These are phyloP conservation scores for Phylloporus rhodoxanthus DNA, from an alignment of 768 basidiomycete genomes.

Conservation along the genomic window DNA sequence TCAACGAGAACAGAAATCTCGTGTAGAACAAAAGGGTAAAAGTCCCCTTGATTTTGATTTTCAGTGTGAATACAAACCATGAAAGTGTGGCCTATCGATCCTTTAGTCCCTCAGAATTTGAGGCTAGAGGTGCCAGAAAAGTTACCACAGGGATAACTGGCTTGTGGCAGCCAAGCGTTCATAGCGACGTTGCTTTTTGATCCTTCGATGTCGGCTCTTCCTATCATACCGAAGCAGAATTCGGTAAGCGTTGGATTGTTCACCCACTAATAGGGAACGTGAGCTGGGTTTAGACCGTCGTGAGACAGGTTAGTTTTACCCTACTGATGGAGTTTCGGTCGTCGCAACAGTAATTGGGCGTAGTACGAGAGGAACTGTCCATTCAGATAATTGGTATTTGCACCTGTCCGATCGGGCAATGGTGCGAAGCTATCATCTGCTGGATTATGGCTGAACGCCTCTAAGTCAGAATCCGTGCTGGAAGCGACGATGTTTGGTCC, in stretches of 20 bases:
- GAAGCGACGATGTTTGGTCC: constrained; percentile 68
- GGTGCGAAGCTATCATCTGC: constrained; percentile 76
- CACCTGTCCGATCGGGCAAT: constrained; percentile 73
- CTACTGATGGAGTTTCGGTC: constrained; percentile 69
- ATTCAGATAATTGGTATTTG: constrained; percentile 82
- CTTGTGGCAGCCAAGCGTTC: not conserved
- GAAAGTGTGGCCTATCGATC: not conserved
- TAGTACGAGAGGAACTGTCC: constrained; percentile 81
- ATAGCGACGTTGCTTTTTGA: not conserved
- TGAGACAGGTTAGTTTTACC: constrained; percentile 86
- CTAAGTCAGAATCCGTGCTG: constrained; percentile 79
- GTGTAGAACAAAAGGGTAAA: not conserved
- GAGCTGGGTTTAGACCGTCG: constrained; percentile 80
- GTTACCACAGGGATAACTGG: not conserved
- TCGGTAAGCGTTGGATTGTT: constrained; percentile 78
- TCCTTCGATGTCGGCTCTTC: not conserved
- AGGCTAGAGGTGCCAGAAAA: not conserved
- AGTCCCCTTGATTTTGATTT: not conserved
- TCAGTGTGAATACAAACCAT: not conserved
- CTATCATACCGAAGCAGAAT: constrained; percentile 64
- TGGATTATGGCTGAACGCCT: constrained; percentile 83
- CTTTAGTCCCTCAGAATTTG: not conserved
- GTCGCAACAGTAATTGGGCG: constrained; percentile 73
- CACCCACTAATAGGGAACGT: constrained; percentile 77
- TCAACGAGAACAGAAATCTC: not conserved